Percentiles rank a stretch among this genome's conserved stretches.
Conservation (phyloP, 345 rosid species). For the Boechera retrofracta region DNA sequence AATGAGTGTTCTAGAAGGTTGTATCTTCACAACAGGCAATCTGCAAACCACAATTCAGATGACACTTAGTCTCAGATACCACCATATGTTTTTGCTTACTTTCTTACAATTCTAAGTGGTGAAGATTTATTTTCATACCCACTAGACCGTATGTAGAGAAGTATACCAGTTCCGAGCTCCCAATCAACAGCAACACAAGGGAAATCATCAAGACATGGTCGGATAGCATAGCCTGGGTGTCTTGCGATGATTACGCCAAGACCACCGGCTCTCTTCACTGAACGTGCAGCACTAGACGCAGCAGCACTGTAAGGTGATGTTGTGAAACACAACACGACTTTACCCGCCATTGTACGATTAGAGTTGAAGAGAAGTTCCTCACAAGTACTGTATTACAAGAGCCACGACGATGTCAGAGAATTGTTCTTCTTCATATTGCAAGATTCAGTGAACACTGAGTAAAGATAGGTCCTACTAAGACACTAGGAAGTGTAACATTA, state of each 20-base stretch:
- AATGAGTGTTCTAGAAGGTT: constrained; percentile 22
- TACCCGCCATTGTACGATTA: constrained; percentile 16
- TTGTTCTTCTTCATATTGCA: background rate
- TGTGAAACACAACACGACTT: constrained; percentile 43
- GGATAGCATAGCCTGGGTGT: background rate
- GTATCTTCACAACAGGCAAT: constrained; percentile 30
- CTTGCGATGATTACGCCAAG: constrained; percentile 46
- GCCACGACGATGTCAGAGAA: background rate
- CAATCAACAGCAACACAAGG: constrained; percentile 48
- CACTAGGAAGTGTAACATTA: background rate
- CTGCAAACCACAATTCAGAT: background rate
- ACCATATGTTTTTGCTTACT: background rate
- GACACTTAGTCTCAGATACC: background rate
- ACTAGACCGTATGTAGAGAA: constrained; percentile 45
- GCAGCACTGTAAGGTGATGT: constrained; percentile 20
- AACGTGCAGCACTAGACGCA: constrained; percentile 27
- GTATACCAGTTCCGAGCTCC: constrained; percentile 47
- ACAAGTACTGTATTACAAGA: constrained; percentile 34
- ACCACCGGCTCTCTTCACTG: constrained; percentile 46
- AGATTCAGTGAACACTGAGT: background rate
- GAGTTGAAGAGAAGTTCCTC: background rate
- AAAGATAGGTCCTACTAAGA: background rate
- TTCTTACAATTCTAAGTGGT: background rate
- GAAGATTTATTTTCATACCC: constrained; percentile 29
- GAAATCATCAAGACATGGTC: constrained; percentile 43